phyloP scores from a whole-genome alignment of 1,139 yeast genomes.

The Spathaspora jeffriesii region DNA sequence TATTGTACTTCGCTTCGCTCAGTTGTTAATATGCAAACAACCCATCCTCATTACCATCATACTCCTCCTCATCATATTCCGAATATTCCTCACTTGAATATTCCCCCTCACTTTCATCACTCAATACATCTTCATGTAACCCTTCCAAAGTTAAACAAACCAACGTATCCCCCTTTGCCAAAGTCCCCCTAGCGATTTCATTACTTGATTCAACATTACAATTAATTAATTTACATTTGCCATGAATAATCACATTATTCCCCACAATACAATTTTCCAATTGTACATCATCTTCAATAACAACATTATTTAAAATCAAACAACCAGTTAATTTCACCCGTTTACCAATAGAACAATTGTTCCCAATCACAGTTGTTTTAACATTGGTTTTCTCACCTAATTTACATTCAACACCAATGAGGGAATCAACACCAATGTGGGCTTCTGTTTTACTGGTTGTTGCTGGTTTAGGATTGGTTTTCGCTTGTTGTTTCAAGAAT shows the following conservation, averaged over 20 bases:
- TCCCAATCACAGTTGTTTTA: conserved; percentile 77
- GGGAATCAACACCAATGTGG: conserved; percentile 84
- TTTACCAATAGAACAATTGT: conserved; percentile 76
- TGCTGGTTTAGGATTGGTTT: conserved; percentile 25
- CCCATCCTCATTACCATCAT: conserved; percentile 52
- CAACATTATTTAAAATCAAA: conserved; percentile 69
- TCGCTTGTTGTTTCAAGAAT: conserved; percentile 56
- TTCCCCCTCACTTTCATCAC: conserved; percentile 14
- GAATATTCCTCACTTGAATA: conserved; percentile 34
- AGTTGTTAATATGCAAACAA: conserved; percentile 33
- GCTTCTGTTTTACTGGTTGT: conserved; percentile 51
- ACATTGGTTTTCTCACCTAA: conserved; percentile 83
- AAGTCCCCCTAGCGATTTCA: conserved; percentile 60
- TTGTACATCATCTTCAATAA: conserved; percentile 78
- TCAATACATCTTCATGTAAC: conserved; percentile 28
- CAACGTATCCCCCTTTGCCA: conserved; percentile 82
- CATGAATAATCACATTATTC: conserved; percentile 56
- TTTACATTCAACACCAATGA: conserved; percentile 59
- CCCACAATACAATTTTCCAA: conserved; percentile 93
- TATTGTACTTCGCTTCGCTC: neutral
- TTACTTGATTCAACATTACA: conserved; percentile 87
- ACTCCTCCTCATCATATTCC: conserved; percentile 26
- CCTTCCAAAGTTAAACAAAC: conserved; percentile 64
- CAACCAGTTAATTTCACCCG: conserved; percentile 89
- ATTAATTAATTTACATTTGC: conserved; percentile 63